Evolutionary conservation across 129 eudicot species (phyloP).

Genomic region (Lonicera japonica): DNA sequence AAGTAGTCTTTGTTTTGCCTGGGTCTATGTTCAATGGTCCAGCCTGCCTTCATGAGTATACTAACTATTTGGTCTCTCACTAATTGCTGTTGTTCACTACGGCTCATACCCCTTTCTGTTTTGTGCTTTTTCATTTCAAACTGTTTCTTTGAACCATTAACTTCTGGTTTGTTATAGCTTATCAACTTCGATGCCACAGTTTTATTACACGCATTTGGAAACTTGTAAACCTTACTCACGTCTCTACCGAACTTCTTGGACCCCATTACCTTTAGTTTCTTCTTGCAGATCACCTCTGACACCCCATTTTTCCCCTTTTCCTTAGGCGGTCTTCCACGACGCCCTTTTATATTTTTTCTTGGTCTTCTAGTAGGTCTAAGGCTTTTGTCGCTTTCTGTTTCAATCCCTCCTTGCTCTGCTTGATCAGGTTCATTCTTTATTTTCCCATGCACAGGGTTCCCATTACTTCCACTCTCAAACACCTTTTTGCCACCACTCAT

Average conservation of each 20-base stretch:
- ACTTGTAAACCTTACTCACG: too few relatives aligned
- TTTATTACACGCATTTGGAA: too few relatives aligned
- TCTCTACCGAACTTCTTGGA: background rate
- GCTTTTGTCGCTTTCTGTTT: conserved; percentile 8
- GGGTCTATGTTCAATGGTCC: conserved; percentile 60
- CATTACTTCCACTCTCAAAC: conserved; percentile 17
- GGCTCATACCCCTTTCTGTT: conserved; percentile 18
- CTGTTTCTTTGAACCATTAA: background rate
- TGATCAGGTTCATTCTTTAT: conserved; percentile 26
- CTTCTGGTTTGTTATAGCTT: too few relatives aligned
- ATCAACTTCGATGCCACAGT: too few relatives aligned
- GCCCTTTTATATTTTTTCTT: conserved; percentile 21
- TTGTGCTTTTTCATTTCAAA: conserved; percentile 1
- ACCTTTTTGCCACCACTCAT: conserved; percentile 22
- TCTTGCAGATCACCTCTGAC: conserved; percentile 13
- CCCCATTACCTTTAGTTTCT: conserved; percentile 9
- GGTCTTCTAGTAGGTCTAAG: conserved; percentile 5
- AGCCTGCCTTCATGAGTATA: conserved; percentile 63
- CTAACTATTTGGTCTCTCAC: conserved; percentile 48
- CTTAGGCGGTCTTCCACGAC: conserved; percentile 62
- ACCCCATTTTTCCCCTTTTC: conserved; percentile 4
- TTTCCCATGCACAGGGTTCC: conserved; percentile 16
- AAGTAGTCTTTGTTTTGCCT: conserved; percentile 41
- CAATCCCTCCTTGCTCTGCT: conserved; percentile 23
- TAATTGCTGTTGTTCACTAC: conserved; percentile 31